Evolutionary conservation across 306 rosid species (phyloP).

Genomic region (Malus asiatica): DNA sequence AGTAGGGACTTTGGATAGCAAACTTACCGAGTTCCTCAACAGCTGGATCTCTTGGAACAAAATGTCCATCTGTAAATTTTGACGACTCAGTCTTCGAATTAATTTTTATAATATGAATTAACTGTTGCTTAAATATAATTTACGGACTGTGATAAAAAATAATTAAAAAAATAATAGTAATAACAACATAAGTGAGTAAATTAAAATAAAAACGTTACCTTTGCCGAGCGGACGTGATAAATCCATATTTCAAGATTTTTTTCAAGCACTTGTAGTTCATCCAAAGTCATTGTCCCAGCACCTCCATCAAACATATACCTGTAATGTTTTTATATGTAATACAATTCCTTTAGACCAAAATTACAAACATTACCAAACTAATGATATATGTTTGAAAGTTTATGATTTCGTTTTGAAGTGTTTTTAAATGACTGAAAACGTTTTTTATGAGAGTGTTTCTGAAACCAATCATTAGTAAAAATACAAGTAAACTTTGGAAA

Average conservation of each 20-base stretch:
- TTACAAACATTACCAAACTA: background rate
- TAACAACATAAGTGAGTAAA: no score
- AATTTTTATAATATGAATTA: background rate
- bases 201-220: slow-evolving; percentile 31
- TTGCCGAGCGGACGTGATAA: slow-evolving; percentile 66
- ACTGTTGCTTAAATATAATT: background rate
- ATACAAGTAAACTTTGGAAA: no score
- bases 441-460: no score
- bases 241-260: slow-evolving; percentile 88
- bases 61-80: slow-evolving; percentile 49
- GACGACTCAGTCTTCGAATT: background rate
- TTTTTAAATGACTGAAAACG: no score
- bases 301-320: slow-evolving; percentile 78
- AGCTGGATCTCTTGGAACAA: slow-evolving; percentile 74
- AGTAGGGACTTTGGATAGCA: background rate
- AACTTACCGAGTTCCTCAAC: slow-evolving; percentile 60
- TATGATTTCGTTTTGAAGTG: no score
- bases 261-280: slow-evolving; percentile 66
- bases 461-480: no score
- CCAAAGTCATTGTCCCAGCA: slow-evolving; percentile 43
- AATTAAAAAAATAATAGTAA: background rate
- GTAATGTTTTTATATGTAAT: background rate
- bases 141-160: background rate
- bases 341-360: background rate
- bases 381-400: background rate